Evolutionary conservation across 768 basidiomycete genomes (phyloP), one percentile per base, ranked within the genome.

Genomic region (Lactifluus rugatus): DNA sequence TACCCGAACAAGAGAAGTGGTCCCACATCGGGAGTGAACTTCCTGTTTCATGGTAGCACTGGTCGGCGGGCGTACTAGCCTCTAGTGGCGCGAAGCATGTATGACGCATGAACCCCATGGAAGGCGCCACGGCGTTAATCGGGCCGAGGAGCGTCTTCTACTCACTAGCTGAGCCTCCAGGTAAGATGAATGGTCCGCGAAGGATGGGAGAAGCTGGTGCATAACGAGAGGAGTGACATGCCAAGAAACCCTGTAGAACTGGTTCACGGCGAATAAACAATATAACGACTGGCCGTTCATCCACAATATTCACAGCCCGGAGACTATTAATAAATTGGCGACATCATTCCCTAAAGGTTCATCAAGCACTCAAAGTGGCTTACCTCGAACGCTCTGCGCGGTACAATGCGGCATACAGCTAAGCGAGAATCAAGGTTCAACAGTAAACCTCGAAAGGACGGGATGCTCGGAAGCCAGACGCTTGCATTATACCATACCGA

Each of bases 381-480:
- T 23, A 14, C 26, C 25, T 23, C 31, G 26, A 16, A 53, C 17
- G 19, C 17, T 6, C 5, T 31, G 26, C 25, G 34, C 17, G 32
- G 34, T 10, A 26, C 48, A 14, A 23, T 26, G 39, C 31, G 41
- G 13, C 17, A 37, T 25, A 19, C 41, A 19, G 25, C 14, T 25
- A 36, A 21, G 52, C 17, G 48, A 54, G 52, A 42, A 44, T 16
- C 21, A 39, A 34, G 28, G 19, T 26, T 48, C 14, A 28, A 16
- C 37, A n/a, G 8, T 44, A 31, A 25, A 45, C 42, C 32, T 13
- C 8, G 21, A 21, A 21, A 42, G 31, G 41, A 45, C 45, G 14
- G 26, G 19, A 45, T 50, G 47, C 58, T 25, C 19, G 53, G 58
- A 59, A 59, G 58, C 23, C 36, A 28, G 53, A n/a, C 6, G 26